Conservation (phyloP, 331 rosid species). For the Quercus lobata region DNA sequence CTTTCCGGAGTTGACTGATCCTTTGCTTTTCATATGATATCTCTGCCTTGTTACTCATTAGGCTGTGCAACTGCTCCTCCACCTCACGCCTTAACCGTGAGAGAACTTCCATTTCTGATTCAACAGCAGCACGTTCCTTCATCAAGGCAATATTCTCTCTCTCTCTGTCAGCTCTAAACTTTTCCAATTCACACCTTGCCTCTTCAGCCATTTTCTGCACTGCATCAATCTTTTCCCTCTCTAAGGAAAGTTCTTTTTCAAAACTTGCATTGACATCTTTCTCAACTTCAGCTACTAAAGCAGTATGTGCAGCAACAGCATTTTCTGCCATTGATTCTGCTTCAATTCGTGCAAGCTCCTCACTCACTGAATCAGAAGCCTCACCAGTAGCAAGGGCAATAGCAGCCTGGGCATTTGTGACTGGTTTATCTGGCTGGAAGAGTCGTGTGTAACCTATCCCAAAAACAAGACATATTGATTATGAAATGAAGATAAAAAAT, state of each 20-base stretch:
- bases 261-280: constrained; percentile 77
- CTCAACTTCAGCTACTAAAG: constrained; percentile 94
- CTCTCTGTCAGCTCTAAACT: constrained; percentile 72
- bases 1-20: constrained; percentile 69
- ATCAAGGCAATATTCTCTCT: constrained; percentile 50
- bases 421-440: constrained; percentile 95
- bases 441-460: constrained; percentile 79
- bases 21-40: constrained; percentile 81
- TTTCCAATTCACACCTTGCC: constrained; percentile 76
- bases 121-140: constrained; percentile 74
- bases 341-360: constrained; percentile 97
- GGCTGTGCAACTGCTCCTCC: constrained; percentile 78
- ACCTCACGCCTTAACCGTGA: constrained; percentile 75
- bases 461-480: not conserved
- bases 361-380: constrained; percentile 80
- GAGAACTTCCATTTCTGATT: constrained; percentile 88
- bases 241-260: constrained; percentile 70
- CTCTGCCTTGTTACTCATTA: constrained; percentile 73
- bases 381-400: constrained; percentile 94
- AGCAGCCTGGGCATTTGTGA: constrained; percentile 97
- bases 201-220: constrained; percentile 93
- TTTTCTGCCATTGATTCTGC: constrained; percentile 95
- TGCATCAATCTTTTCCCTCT: constrained; percentile 78
- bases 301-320: constrained; percentile 90
- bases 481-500: not conserved